Conservation (phyloP, 2,329 filamentous ascomycete species). For the Aspergillus neoniger region DNA sequence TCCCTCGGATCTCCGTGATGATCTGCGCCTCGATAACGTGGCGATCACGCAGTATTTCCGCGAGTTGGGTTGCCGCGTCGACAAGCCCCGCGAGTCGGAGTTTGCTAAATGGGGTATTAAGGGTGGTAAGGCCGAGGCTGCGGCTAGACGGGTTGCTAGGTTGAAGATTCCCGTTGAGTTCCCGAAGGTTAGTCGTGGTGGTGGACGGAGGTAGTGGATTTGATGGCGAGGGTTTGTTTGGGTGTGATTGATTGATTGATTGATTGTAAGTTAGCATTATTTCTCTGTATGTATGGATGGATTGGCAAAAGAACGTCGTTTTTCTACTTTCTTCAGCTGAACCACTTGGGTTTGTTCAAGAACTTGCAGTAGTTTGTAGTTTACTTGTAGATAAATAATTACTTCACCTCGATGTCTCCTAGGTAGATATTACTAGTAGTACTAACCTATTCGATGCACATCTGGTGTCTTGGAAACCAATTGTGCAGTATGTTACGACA, state of each 20-base stretch:
- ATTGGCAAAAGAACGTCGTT: background rate
- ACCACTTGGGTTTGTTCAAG: too few relatives aligned
- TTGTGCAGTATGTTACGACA: too few relatives aligned
- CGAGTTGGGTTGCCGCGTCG: constrained; percentile 49
- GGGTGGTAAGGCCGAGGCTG: constrained; percentile 62
- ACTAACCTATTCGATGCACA: too few relatives aligned
- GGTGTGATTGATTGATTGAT: too few relatives aligned
- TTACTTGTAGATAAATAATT: too few relatives aligned
- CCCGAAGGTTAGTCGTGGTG: constrained; percentile 61
- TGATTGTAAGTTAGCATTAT: constrained; percentile 7
- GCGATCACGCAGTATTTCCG: constrained; percentile 45
- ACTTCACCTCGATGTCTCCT: too few relatives aligned
- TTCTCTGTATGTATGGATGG: constrained; percentile 1
- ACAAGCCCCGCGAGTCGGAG: constrained; percentile 45
- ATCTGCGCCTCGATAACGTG: constrained; percentile 43
- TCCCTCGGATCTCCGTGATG: constrained; percentile 48
- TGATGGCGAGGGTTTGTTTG: background rate
- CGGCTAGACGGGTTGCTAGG: constrained; percentile 61
- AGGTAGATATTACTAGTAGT: too few relatives aligned
- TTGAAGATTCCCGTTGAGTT: constrained; percentile 79
- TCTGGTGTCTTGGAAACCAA: too few relatives aligned
- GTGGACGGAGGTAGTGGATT: constrained; percentile 25
- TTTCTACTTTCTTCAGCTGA: background rate
- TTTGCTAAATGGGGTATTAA: constrained; percentile 50
- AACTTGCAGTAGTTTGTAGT: too few relatives aligned